A percentile compares a stretch with the other conserved stretches of the same genome.
These are phyloP conservation scores for Globomyces sp. DNA, from an alignment of 371 early-diverging fungal genomes.

Conservation along the genomic window DNA sequence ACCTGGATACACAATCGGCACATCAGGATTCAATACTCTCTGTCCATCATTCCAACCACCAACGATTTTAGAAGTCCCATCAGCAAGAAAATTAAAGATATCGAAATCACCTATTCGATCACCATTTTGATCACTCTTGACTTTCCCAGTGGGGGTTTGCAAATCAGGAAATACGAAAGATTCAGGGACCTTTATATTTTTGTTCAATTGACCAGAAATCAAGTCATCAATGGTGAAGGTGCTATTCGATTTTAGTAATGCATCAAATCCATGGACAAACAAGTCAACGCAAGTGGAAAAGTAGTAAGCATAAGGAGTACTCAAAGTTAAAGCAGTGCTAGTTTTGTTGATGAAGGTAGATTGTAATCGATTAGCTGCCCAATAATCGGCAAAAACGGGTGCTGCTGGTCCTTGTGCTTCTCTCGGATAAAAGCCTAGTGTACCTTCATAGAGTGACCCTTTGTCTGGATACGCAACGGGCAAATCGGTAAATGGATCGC, in stretches of 20 bases:
- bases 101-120: slow-evolving; percentile 10
- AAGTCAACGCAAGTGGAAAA: slow-evolving; percentile 9
- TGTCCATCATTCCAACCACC: background rate
- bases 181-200: slow-evolving; percentile 9
- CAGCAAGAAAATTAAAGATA: slow-evolving; percentile 1
- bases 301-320: slow-evolving; percentile 3
- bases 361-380: background rate
- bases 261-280: slow-evolving; percentile 10
- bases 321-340: background rate
- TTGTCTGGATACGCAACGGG: too few relatives aligned
- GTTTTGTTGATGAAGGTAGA: background rate
- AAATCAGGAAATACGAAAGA: slow-evolving; percentile 20
- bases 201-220: slow-evolving; percentile 7
- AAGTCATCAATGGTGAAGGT: background rate
- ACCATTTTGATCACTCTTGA: background rate
- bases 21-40: background rate
- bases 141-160: slow-evolving; percentile 12
- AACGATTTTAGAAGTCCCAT: background rate
- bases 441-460: too few relatives aligned
- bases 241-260: slow-evolving; percentile 2
- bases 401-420: background rate
- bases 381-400: background rate
- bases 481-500: too few relatives aligned
- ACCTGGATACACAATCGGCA: slow-evolving; percentile 11
- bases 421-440: too few relatives aligned